Evolutionary conservation across 495 filamentous ascomycete genomes (phyloP).

Genomic region (Massariosphaeria phaeospora): DNA sequence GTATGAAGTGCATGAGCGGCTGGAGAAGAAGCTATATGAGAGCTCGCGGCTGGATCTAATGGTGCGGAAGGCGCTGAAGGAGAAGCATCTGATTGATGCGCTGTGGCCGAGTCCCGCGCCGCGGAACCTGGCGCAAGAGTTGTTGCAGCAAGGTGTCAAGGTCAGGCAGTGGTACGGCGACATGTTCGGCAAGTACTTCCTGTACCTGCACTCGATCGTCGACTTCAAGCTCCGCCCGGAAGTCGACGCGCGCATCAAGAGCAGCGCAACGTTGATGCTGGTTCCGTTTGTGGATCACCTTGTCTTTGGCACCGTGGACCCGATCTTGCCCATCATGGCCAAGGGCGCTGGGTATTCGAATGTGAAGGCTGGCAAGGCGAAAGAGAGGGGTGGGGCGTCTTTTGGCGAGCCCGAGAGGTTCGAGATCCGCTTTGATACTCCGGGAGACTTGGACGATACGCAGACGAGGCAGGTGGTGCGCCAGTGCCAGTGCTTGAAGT

Average conservation of each 20-base stretch:
- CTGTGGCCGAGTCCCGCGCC: slow-evolving; percentile 25
- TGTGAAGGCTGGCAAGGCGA: slow-evolving; percentile 11
- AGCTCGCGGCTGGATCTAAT: slow-evolving; percentile 24
- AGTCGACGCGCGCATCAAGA: slow-evolving; percentile 22
- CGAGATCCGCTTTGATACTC: slow-evolving; percentile 30
- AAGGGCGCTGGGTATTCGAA: slow-evolving; percentile 22
- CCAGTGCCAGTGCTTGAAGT: slow-evolving; percentile 29
- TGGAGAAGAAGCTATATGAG: slow-evolving; percentile 34
- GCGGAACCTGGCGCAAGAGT: not conserved
- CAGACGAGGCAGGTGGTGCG: slow-evolving; percentile 17
- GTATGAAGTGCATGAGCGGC: slow-evolving; percentile 30
- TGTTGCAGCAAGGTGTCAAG: slow-evolving; percentile 22
- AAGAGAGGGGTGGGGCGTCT: slow-evolving; percentile 1
- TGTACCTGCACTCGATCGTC: slow-evolving; percentile 19
- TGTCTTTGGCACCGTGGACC: slow-evolving; percentile 25
- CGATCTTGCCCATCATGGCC: slow-evolving; percentile 26
- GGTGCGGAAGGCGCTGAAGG: slow-evolving; percentile 32
- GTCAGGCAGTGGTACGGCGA: slow-evolving; percentile 31
- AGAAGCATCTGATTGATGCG: slow-evolving; percentile 31
- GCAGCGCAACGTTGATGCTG: slow-evolving; percentile 22
- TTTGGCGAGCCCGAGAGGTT: slow-evolving; percentile 26
- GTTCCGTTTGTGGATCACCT: slow-evolving; percentile 29
- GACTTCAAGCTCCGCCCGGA: slow-evolving; percentile 24
- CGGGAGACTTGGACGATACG: slow-evolving; percentile 17
- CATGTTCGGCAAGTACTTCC: slow-evolving; percentile 34